Base-by-base conservation (phyloP, 2,329 filamentous ascomycete species). In the Chaetomiaceae sp. region DNA sequence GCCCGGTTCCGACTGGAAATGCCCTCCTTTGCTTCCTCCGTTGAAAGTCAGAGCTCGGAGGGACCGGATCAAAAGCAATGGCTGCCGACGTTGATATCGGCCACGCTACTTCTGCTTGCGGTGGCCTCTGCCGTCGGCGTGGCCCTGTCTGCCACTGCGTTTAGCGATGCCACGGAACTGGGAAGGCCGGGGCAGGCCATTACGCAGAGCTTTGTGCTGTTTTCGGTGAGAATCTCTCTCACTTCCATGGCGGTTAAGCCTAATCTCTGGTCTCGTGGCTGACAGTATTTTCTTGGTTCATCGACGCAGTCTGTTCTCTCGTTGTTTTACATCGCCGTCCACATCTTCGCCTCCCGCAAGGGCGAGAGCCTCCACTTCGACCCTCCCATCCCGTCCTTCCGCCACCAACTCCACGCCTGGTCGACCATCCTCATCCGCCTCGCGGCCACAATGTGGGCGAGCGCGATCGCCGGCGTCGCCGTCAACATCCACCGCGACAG, bases 381-480 rank as follows among this genome's bases (percentile, higher is more conserved):
- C 32, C 42, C 53, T 20, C 55, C 55, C 12, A 42, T 48, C 2
- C 57, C 58, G 8, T 45, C 56, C 2, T 50, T 58, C 11, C 57
- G 59, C n/a, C 56, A 61, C 15, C 59, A 59, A 6, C 52, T 66
- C 7, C 61, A 66, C 29, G 59, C 63, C 7, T 60, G 56, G 47
- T 54, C 58, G 26, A 49, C 59, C 35, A 55, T 65, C 19, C 42
- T 62, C 4, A 58, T 60, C 0, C 56, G 61, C 1, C 54, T 63
- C 14, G 57, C 56, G 0, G 37, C 56, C 1, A 50, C 58, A 0
- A 45, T 62, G 8, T 67, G 65, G 65, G 38, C 52, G 0, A 52
- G 58, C 1, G 53, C 61, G 0, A 41, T 60, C 6, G 52, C 64
- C 6, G 51, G 60, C 3, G 53, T 61, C 3, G 56, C 57, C 3